Conservation (phyloP, 805 yeast genomes). For the Candida ortonii region DNA sequence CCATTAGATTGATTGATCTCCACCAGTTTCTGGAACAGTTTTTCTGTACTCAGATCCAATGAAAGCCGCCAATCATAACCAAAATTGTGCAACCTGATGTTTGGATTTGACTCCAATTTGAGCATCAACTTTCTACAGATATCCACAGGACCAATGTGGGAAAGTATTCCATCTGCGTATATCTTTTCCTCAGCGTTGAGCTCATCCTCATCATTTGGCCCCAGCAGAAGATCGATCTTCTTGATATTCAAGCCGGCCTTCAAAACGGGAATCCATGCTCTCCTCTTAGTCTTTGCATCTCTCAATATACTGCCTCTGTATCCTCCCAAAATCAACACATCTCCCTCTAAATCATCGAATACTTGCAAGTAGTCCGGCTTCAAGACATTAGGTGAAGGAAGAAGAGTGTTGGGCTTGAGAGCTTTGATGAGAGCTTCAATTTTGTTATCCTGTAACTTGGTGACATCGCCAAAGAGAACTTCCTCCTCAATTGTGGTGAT, state of each 20-base stretch:
- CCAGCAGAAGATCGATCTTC: constrained; percentile 66
- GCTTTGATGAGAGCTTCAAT: constrained; percentile 67
- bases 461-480: constrained; percentile 47
- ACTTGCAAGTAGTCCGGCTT: constrained; percentile 41
- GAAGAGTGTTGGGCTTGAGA: constrained; percentile 33
- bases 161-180: constrained; percentile 72
- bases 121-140: constrained; percentile 60
- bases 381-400: constrained; percentile 17
- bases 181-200: constrained; percentile 46
- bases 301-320: constrained; percentile 80
- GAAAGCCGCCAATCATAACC: constrained; percentile 96
- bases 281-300: constrained; percentile 57
- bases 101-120: constrained; percentile 52
- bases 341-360: constrained; percentile 67
- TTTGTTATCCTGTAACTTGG: constrained; percentile 64
- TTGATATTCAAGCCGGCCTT: constrained; percentile 79
- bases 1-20: constrained; percentile 43
- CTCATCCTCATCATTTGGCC: constrained; percentile 74
- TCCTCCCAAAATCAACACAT: constrained; percentile 80
- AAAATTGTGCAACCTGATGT: constrained; percentile 62
- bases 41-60: constrained; percentile 49
- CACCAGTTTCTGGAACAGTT: constrained; percentile 48
- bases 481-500: constrained; percentile 65
- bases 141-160: constrained; percentile 87
- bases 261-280: constrained; percentile 80